Evolutionary conservation across 2,329 filamentous ascomycete species (phyloP).

Genomic region (Trichoderma asperellum): DNA sequence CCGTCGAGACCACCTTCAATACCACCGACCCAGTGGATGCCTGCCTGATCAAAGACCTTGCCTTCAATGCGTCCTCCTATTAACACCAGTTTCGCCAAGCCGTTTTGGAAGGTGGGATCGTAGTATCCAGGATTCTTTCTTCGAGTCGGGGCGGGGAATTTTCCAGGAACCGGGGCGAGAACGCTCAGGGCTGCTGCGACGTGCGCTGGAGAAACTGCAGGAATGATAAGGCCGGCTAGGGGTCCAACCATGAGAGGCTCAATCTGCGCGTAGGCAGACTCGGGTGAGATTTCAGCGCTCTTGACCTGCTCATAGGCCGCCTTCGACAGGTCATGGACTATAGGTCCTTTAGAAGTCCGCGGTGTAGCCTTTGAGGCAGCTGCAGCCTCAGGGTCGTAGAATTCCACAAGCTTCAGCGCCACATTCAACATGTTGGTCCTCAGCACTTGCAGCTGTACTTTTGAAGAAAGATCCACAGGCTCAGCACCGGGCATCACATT

Average conservation of each 20-base stretch:
- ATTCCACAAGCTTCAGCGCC: slow-evolving; percentile 84
- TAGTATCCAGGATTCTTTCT: slow-evolving; percentile 79
- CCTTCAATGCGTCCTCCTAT: slow-evolving; percentile 87
- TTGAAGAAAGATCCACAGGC: slow-evolving; percentile 55
- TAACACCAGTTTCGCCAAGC: slow-evolving; percentile 83
- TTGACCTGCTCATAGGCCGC: slow-evolving; percentile 56
- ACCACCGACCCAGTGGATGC: slow-evolving; percentile 66
- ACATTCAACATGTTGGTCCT: slow-evolving; percentile 88
- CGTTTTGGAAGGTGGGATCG: slow-evolving; percentile 77
- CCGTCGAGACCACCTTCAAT: slow-evolving; percentile 83
- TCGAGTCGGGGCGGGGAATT: slow-evolving; percentile 78
- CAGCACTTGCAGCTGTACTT: slow-evolving; percentile 78
- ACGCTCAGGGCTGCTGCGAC: slow-evolving; percentile 80
- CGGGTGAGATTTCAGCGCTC: slow-evolving; percentile 40
- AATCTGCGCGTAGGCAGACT: slow-evolving; percentile 61
- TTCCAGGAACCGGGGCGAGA: slow-evolving; percentile 70
- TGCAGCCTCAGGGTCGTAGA: slow-evolving; percentile 62
- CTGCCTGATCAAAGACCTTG: slow-evolving; percentile 77
- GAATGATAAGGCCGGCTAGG: slow-evolving; percentile 78
- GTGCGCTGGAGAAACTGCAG: slow-evolving; percentile 80
- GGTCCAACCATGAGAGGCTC: slow-evolving; percentile 81
- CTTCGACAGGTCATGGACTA: slow-evolving; percentile 58
- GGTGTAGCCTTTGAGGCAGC: slow-evolving; percentile 39
- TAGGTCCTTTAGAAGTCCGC: slow-evolving; percentile 39
- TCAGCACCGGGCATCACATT: slow-evolving; percentile 35